Conservation (phyloP, 768 basidiomycete species). For the Sarcodon aspratus region DNA sequence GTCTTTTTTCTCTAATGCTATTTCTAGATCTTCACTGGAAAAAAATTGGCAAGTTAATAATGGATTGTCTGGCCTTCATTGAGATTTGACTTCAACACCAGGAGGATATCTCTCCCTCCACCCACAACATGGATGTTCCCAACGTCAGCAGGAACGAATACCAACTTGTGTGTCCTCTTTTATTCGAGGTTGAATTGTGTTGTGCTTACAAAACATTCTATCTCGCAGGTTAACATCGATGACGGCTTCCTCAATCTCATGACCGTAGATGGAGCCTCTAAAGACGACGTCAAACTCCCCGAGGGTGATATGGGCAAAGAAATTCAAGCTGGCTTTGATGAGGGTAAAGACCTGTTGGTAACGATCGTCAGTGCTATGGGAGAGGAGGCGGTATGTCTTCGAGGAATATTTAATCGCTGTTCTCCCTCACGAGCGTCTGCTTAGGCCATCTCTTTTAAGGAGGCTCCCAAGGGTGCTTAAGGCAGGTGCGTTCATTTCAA, state of each 20-base stretch:
- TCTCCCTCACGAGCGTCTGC: conserved; percentile 2
- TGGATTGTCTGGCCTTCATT: conserved; percentile 2
- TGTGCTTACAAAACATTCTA: not conserved
- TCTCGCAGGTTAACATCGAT: conserved; percentile 68
- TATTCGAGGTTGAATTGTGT: conserved; percentile 1
- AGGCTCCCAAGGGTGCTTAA: conserved; percentile 60
- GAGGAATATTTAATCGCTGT: not conserved
- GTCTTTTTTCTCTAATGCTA: conserved; percentile 6
- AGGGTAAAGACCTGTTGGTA: conserved; percentile 79
- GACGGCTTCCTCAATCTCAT: conserved; percentile 96
- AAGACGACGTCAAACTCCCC: conserved; percentile 93
- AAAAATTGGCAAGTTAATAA: conserved; percentile 70
- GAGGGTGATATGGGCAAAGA: conserved; percentile 71
- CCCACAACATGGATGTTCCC: conserved; percentile 99
- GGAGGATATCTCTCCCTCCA: conserved; percentile 94
- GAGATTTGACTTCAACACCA: conserved; percentile 17
- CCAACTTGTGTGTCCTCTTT: conserved; percentile 52
- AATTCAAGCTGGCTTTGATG: conserved; percentile 65
- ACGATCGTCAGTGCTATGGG: conserved; percentile 85
- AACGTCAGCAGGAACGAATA: conserved; percentile 87
- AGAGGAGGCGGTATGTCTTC: conserved; percentile 62
- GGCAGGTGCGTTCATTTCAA: not conserved
- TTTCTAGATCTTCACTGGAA: conserved; percentile 90
- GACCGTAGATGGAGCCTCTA: conserved; percentile 63
- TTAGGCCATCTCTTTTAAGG: conserved; percentile 79